Evolutionary conservation across 2,329 filamentous ascomycete species (phyloP).

Genomic region (Hirsutella rhossiliensis): DNA sequence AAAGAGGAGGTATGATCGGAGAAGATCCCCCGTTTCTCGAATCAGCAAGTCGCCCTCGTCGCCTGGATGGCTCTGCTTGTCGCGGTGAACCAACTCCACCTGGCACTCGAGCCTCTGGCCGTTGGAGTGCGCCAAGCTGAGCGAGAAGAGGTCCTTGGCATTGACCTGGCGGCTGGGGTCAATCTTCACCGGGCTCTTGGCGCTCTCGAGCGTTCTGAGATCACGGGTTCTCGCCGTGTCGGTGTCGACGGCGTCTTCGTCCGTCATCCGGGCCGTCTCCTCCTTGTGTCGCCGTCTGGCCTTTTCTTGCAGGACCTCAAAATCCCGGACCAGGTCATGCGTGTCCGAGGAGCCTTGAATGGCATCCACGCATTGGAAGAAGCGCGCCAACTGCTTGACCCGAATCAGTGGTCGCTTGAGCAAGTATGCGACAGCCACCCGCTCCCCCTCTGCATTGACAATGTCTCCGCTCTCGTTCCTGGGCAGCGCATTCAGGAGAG

Average conservation of each 20-base stretch:
- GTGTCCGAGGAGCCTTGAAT: constrained; percentile 36
- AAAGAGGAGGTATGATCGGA: constrained; percentile 73
- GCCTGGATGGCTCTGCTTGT: constrained; percentile 56
- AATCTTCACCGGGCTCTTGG: constrained; percentile 53
- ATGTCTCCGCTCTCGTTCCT: constrained; percentile 55
- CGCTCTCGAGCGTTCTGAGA: constrained; percentile 60
- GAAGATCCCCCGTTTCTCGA: constrained; percentile 70
- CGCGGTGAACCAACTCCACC: constrained; percentile 75
- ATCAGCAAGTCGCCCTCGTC: constrained; percentile 78
- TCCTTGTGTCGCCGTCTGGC: constrained; percentile 55
- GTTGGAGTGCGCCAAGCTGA: constrained; percentile 77
- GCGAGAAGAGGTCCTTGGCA: constrained; percentile 80
- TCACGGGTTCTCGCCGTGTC: constrained; percentile 74
- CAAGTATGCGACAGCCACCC: constrained; percentile 87
- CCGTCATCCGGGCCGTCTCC: constrained; percentile 59
- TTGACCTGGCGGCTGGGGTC: constrained; percentile 71
- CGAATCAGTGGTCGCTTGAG: constrained; percentile 81
- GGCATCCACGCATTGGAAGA: constrained; percentile 57
- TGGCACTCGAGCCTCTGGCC: constrained; percentile 84
- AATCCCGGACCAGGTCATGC: constrained; percentile 32
- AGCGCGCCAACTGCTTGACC: constrained; percentile 76
- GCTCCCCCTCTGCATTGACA: constrained; percentile 65
- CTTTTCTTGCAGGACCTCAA: constrained; percentile 62
- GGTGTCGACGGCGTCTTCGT: constrained; percentile 76
- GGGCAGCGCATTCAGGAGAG: constrained; percentile 45